Conservation (phyloP, 1,284 basidiomycete genomes). For the Trametes polyzona region DNA sequence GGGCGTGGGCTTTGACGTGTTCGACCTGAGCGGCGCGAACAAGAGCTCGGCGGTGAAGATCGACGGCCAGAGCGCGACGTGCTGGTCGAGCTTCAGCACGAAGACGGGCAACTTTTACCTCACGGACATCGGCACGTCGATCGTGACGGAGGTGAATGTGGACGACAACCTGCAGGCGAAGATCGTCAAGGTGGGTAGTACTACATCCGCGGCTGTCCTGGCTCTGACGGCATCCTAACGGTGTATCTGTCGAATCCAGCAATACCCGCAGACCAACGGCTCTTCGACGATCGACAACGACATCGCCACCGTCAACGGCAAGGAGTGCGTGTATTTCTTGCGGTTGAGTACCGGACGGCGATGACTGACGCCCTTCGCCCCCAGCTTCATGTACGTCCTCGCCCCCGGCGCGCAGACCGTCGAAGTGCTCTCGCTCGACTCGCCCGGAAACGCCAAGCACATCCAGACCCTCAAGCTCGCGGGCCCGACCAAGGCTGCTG, state of each 20-base stretch:
- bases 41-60: constrained; percentile 43
- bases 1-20: constrained; percentile 49
- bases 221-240: not conserved
- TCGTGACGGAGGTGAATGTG: constrained; percentile 52
- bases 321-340: constrained; percentile 43
- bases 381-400: constrained; percentile 50
- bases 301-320: constrained; percentile 45
- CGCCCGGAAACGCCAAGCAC: constrained; percentile 42
- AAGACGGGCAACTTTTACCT: constrained; percentile 56
- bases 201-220: too few relatives aligned
- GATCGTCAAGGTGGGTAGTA: constrained; percentile 53
- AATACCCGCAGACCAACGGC: constrained; percentile 45
- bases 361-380: not conserved
- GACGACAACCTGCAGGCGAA: constrained; percentile 46
- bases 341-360: not conserved
- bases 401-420: constrained; percentile 42
- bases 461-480: constrained; percentile 48
- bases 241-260: constrained; percentile 32
- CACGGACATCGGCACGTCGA: constrained; percentile 47
- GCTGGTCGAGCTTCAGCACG: constrained; percentile 51
- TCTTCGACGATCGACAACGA: constrained; percentile 51
- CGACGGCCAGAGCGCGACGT: constrained; percentile 48
- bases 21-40: constrained; percentile 40
- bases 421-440: constrained; percentile 46
- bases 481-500: constrained; percentile 40